Conservation (phyloP, 1,139 yeast genomes). For the Magnusiomyces sp. region DNA sequence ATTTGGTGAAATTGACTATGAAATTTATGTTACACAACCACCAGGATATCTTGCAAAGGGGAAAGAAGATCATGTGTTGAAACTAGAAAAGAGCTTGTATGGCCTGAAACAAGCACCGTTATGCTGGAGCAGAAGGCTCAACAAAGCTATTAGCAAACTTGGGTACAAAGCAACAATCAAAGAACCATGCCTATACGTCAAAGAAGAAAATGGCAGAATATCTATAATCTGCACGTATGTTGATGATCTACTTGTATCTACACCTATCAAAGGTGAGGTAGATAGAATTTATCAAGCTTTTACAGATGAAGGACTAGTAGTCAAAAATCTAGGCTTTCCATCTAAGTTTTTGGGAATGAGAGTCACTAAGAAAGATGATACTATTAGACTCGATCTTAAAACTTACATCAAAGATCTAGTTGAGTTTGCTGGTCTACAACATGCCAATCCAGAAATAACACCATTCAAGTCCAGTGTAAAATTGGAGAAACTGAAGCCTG, state of each 20-base stretch:
- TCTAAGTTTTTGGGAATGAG: not conserved
- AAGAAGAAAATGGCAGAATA: not conserved
- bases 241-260: not conserved
- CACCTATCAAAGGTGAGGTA: not conserved
- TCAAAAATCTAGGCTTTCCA: not conserved
- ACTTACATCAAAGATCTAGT: not conserved
- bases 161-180: conserved; percentile 7
- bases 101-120: conserved; percentile 24
- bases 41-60: conserved; percentile 14
- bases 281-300: not conserved
- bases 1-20: conserved; percentile 20
- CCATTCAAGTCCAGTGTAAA: no score
- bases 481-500: no score
- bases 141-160: conserved; percentile 4
- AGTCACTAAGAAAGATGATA: not conserved
- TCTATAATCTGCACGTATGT: not conserved
- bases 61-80: conserved; percentile 13
- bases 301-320: not conserved
- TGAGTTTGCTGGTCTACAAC: not conserved
- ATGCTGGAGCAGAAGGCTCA: conserved; percentile 17
- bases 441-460: no score
- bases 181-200: not conserved
- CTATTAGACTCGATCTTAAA: not conserved
- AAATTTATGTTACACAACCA: conserved; percentile 20
- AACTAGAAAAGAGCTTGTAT: conserved; percentile 19